phyloP scores from a whole-genome alignment of 2,329 filamentous ascomycete genomes.

The Botryosphaeria agaves region DNA sequence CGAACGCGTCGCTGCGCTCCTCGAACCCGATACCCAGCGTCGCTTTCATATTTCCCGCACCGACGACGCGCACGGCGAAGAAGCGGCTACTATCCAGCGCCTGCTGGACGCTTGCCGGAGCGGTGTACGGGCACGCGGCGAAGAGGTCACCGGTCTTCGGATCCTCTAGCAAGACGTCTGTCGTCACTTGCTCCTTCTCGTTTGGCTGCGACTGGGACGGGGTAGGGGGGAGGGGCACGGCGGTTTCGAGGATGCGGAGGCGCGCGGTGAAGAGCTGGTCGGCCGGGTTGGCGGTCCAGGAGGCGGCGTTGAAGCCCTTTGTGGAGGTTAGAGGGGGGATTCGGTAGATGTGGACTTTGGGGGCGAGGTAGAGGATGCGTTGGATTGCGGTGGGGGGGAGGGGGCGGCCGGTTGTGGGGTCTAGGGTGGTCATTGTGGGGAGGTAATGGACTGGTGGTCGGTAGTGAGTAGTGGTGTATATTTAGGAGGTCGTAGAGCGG shows the following conservation, averaged over 20 bases:
- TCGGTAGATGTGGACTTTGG: constrained; percentile 67
- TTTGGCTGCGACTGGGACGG: constrained; percentile 11
- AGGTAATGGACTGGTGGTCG: too few relatives aligned
- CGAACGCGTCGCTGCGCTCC: constrained; percentile 70
- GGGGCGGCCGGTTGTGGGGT: constrained; percentile 52
- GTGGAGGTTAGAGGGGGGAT: constrained; percentile 66
- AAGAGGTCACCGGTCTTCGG: constrained; percentile 56
- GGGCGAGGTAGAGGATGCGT: constrained; percentile 62
- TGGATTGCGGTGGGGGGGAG: constrained; percentile 66
- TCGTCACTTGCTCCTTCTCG: constrained; percentile 41
- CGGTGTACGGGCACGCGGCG: constrained; percentile 65
- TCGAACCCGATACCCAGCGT: constrained; percentile 75
- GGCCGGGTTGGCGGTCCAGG: constrained; percentile 54
- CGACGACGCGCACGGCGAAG: constrained; percentile 68
- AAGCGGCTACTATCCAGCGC: constrained; percentile 67
- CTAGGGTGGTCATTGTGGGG: constrained; percentile 42
- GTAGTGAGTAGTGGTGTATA: too few relatives aligned
- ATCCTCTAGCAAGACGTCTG: constrained; percentile 68
- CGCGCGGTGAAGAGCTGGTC: constrained; percentile 65
- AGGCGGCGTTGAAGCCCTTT: constrained; percentile 59
- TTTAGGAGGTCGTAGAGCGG: too few relatives aligned
- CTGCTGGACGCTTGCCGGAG: constrained; percentile 50
- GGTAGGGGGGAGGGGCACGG: constrained; percentile 6
- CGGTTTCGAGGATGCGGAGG: constrained; percentile 35
- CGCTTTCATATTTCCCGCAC: constrained; percentile 58